Conservation (phyloP, 192 early-diverging fungal species). For the Chytriomyces sp. region DNA sequence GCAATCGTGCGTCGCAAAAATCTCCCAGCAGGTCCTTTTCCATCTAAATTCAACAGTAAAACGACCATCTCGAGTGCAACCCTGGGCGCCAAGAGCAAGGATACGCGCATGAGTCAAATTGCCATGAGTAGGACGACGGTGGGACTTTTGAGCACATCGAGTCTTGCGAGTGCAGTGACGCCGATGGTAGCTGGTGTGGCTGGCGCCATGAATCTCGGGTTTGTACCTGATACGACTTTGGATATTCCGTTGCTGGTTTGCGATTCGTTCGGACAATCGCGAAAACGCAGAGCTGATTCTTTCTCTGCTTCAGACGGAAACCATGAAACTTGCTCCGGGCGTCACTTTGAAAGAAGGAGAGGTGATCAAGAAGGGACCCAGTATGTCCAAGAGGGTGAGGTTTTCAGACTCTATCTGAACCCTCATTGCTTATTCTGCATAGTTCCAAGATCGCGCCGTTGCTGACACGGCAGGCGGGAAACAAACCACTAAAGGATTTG, state of each 20-base stretch:
- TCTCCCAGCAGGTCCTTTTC: not conserved
- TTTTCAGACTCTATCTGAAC: too few relatives aligned
- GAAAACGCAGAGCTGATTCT: not conserved
- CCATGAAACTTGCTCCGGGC: constrained; percentile 50
- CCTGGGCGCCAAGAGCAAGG: too few relatives aligned
- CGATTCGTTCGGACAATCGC: constrained; percentile 3
- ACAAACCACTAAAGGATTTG: not conserved
- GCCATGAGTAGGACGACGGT: constrained; percentile 13
- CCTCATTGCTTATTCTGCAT: not conserved
- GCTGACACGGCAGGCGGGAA: not conserved
- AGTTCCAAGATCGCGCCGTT: too few relatives aligned
- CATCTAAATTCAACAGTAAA: not conserved
- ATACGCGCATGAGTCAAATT: too few relatives aligned
- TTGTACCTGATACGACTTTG: constrained; percentile 41
- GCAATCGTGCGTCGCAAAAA: not conserved
- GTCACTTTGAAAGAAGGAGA: constrained; percentile 50
- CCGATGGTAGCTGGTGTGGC: not conserved
- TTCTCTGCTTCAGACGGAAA: constrained; percentile 38
- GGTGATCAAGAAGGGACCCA: constrained; percentile 43
- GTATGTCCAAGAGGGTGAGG: constrained; percentile 3
- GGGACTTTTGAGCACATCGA: not conserved
- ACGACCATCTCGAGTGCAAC: not conserved
- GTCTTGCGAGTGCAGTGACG: not conserved
- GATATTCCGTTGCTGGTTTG: constrained; percentile 40
- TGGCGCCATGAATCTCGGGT: constrained; percentile 15